Evolutionary conservation across 192 early-diverging fungal species (phyloP).

Genomic region (Mortierella claussenii): DNA sequence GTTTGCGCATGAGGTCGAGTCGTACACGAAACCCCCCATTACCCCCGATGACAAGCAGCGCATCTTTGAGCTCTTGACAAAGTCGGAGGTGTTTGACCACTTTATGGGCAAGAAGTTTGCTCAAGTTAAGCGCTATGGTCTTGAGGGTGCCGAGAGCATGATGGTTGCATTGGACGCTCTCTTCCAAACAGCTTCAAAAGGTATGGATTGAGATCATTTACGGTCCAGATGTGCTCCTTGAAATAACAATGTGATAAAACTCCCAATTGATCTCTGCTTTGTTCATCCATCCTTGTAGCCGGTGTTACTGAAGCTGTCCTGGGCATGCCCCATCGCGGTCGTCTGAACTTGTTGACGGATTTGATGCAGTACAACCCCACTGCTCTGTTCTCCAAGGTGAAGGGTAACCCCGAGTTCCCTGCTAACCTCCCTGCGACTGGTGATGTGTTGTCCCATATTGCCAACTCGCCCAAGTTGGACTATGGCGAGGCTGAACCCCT

Average conservation of each 20-base stretch:
- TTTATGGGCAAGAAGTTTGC: conserved; percentile 98
- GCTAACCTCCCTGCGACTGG: conserved; percentile 79
- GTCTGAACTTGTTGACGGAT: conserved; percentile 93
- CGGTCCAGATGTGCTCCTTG: no score
- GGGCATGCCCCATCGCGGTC: conserved; percentile 97
- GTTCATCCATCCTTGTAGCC: conserved; percentile 40
- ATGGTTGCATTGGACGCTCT: conserved; percentile 91
- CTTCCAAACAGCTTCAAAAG: conserved; percentile 76
- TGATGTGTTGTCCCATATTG: conserved; percentile 91
- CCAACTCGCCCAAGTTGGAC: conserved; percentile 80
- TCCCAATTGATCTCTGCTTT: neutral
- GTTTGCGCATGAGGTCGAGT: conserved; percentile 90
- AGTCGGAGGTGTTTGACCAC: conserved; percentile 94
- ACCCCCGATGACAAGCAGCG: conserved; percentile 73
- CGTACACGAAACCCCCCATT: conserved; percentile 67
- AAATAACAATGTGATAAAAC: no score
- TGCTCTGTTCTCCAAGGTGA: conserved; percentile 93
- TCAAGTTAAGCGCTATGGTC: conserved; percentile 94
- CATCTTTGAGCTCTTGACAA: conserved; percentile 80
- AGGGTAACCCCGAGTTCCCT: conserved; percentile 93
- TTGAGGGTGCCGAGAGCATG: conserved; percentile 97
- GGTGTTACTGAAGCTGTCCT: conserved; percentile 88
- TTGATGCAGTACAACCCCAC: conserved; percentile 83
- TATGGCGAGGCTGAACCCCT: conserved; percentile 73
- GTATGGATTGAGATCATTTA: conserved; percentile 39